Evolutionary conservation across 208 protist genomes (phyloP), one percentile per base, ranked within the genome.

Genomic region (Leishmania turanica): DNA sequence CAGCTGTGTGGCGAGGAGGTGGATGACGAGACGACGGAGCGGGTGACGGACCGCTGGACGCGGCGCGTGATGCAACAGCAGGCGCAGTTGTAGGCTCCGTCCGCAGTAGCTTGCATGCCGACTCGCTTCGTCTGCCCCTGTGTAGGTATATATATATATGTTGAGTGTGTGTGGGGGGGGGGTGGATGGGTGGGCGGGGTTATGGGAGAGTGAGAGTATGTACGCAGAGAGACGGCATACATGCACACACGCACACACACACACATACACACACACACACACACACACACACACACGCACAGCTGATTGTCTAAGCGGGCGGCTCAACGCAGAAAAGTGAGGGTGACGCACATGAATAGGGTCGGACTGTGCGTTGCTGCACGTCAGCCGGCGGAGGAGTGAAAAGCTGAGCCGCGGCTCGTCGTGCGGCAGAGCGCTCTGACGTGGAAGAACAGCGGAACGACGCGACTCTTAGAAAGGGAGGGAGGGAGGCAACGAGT

Each of bases 31-130:
- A 81, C 85, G 72, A 81, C 81, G 70, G 88, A 89, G 82, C 79
- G 84, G 11, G 85, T 96, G 47, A 47, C 85, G 79, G 82, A 89
- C 58, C 87, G 89, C 34, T 96, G 93, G 93, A 83, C 87, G 6
- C 72, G 86, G 47, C 87, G 90, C 7, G 64, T 87, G 5, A 60
- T n/a, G 13, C 71, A 80, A 73, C 62, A 49, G 19, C 51, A 77
- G 8, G 19, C 34, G 45, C 45, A 68, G 62, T 31, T 66, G 34
- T 64, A 54, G 51, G 17, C 66, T 13, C 37, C 31, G 31, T n/a
- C 2, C 15, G 3, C 21, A 19, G 27, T 75, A 2, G 21, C 54
- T 40, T 19, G 27, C 34, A n/a, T 75, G 11, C 27, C 24, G 56
- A 19, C 56, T 62, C 56, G 27, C 56, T 62, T 31, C 56, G 1